Conservation (phyloP, 441 rosid species). For the Metrosideros polymorpha region DNA sequence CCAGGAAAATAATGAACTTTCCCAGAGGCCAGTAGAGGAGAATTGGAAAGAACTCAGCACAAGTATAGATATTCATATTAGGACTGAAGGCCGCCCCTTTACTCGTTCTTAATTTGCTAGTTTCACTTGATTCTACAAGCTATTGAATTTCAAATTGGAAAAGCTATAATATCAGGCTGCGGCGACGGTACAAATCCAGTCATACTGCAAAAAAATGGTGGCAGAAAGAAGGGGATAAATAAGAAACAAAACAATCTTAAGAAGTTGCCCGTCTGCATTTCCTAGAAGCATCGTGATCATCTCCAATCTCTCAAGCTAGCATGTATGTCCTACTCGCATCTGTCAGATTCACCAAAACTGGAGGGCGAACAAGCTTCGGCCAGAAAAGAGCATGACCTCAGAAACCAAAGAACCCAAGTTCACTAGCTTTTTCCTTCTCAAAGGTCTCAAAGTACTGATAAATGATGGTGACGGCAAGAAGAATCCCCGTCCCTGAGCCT, state of each 20-base stretch:
- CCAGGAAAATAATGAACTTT: not conserved
- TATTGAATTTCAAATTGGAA: not conserved
- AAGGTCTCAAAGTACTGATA: conserved; percentile 95
- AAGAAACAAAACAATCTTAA: not conserved
- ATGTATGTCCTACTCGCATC: not conserved
- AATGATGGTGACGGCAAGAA: conserved; percentile 83
- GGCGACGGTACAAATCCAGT: not conserved
- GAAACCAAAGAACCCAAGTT: conserved; percentile 81
- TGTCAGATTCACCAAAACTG: not conserved
- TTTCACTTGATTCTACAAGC: not conserved
- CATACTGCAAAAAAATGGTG: not conserved
- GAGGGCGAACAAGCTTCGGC: not conserved
- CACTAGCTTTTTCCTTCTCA: conserved; percentile 95
- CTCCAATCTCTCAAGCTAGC: not conserved
- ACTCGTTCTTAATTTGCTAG: not conserved
- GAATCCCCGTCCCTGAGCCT: conserved; percentile 85
- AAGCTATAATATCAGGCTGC: not conserved
- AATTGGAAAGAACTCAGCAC: not conserved
- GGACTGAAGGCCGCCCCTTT: not conserved
- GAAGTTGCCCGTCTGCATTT: not conserved
- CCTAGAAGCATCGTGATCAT: not conserved
- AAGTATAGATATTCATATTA: not conserved
- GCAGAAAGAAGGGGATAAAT: not conserved
- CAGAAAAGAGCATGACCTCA: not conserved
- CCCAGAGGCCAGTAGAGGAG: not conserved